Evolutionary conservation across 2,329 filamentous ascomycete genomes (phyloP).

Genomic region (Dothiorella sarmentorum): DNA sequence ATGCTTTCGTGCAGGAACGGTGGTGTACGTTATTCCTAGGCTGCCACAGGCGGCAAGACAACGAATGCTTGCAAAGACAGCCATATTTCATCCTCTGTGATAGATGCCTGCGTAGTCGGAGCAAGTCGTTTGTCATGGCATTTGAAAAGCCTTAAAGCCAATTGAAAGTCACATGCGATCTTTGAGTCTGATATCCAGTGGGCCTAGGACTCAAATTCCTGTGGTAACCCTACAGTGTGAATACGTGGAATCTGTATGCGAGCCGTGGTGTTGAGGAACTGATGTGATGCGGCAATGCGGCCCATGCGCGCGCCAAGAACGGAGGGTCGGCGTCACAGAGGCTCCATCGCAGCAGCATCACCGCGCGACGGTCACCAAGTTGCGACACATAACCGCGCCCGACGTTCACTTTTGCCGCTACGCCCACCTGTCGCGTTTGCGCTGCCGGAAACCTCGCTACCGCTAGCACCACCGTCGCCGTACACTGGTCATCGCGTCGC

Average conservation of each 20-base stretch:
- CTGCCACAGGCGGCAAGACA: neutral
- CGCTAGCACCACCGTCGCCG: neutral
- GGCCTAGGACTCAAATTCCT: too few relatives aligned
- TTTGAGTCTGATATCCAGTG: too few relatives aligned
- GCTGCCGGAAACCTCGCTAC: neutral
- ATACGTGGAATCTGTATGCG: neutral
- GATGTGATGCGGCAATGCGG: neutral
- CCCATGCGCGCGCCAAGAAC: conserved; percentile 2
- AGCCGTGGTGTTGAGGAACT: conserved; percentile 1
- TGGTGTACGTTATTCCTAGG: conserved; percentile 7
- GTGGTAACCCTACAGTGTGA: too few relatives aligned
- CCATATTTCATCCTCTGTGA: too few relatives aligned
- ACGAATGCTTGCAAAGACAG: neutral
- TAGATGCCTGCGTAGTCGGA: too few relatives aligned
- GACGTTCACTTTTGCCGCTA: neutral
- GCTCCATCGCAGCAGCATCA: conserved; percentile 15
- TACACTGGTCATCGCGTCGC: neutral
- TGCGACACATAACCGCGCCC: conserved; percentile 7
- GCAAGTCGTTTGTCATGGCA: too few relatives aligned
- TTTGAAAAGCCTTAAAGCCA: too few relatives aligned
- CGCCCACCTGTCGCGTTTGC: neutral
- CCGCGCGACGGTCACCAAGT: neutral
- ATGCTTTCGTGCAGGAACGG: neutral
- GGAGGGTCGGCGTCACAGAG: conserved; percentile 11
- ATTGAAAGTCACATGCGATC: too few relatives aligned